Base-by-base conservation (phyloP, 768 basidiomycete species). In the Macrolepiota fuliginosa region DNA sequence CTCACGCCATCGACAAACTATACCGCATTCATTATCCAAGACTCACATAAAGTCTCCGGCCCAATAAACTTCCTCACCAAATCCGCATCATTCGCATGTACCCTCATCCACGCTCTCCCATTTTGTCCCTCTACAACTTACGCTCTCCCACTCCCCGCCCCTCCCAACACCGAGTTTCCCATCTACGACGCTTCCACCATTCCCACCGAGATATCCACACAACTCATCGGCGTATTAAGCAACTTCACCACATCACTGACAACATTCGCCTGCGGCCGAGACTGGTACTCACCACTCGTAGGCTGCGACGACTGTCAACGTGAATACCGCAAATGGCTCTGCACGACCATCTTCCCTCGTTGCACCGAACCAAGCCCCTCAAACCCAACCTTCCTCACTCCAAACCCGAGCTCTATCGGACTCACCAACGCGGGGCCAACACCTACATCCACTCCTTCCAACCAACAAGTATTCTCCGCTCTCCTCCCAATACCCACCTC, bases 31-130 rank as follows among this genome's bases (percentile, higher is more conserved):
- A 81, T 86, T 13, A 66, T 91, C 2, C 77, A 84, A 63, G 79
- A 84, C 62, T 75, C 73, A 7, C 77, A 81, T 50, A 81, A 82
- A 66, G 80, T 92, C 52, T 84, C 81, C 59, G 85, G 84, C 2
- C 91, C 91, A 0, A 81, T 89, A 1, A 88, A 82, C 66, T 89
- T 94, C 62, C 70, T 76, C 7, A 94, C 92, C 2, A 94, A 95
- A 75, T 88, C 89, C 17, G 91, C 83, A 2, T 76, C 81, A 1
- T 92, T 92, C 69, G 68, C 81, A 3, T 95, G 91, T 69, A 83
- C 85, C 1, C 77, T 94, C 13, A 84, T 89, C 1, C 81, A 87
- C 64, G 84, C 83, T 12, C 81, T 94, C 25, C 86, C 89, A 0
- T 94, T 81, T 70, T 96, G 92, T 66, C 92, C 93, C 1, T 70